Conservation (phyloP, 352 stramenopile species). For the Phytopythium ostracodes region DNA sequence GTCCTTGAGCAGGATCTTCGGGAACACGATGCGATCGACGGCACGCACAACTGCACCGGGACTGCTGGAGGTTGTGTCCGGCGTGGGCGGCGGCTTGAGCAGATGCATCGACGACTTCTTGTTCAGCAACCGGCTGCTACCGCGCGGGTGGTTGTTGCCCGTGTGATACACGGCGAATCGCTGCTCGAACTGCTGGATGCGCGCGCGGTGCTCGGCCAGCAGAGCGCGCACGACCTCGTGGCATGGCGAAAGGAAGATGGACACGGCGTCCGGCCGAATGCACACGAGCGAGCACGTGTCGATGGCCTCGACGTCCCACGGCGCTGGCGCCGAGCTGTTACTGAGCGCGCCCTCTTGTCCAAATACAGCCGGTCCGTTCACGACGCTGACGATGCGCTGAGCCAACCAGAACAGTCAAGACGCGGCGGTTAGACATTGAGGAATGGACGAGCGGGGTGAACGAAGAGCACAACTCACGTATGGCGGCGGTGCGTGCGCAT, state of each 20-base stretch:
- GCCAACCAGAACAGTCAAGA: background rate
- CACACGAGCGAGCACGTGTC: constrained; percentile 57
- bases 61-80: background rate
- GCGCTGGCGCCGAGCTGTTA: constrained; percentile 29
- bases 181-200: constrained; percentile 37
- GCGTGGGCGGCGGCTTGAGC: constrained; percentile 8
- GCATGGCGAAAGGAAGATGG: constrained; percentile 46
- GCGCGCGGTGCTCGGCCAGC: constrained; percentile 35
- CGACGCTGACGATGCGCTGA: constrained; percentile 43
- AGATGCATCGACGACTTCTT: constrained; percentile 14
- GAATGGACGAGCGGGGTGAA: background rate
- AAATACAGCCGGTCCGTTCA: constrained; percentile 64
- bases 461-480: background rate
- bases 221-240: constrained; percentile 49
- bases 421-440: background rate
- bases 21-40: constrained; percentile 33
- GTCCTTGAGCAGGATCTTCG: constrained; percentile 32
- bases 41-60: background rate
- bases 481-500: background rate
- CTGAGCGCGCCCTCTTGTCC: constrained; percentile 54
- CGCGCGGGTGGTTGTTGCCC: background rate
- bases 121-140: constrained; percentile 1
- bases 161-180: constrained; percentile 30
- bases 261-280: constrained; percentile 51
- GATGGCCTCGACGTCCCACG: constrained; percentile 60